Percentiles rank a stretch among this genome's conserved stretches.
Evolutionary conservation across 2,329 filamentous ascomycete genomes (phyloP).

Genomic region (Rasamsonia emersonii): DNA sequence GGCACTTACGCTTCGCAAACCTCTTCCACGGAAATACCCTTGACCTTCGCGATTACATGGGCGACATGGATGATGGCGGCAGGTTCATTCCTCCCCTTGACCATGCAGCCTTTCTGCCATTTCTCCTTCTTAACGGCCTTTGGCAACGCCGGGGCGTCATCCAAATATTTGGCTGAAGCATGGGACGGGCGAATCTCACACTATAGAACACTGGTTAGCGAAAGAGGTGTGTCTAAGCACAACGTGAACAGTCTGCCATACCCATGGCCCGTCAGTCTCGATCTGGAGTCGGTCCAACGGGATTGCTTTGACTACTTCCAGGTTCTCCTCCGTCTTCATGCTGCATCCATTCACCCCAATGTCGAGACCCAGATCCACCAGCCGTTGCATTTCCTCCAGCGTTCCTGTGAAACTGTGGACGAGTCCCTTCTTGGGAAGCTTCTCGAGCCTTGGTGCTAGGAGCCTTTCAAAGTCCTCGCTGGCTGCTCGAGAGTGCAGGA

Average conservation of each 20-base stretch:
- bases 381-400: constrained; percentile 68
- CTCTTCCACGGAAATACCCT: constrained; percentile 68
- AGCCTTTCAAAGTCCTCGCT: constrained; percentile 73
- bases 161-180: constrained; percentile 67
- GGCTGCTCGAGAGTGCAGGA: constrained; percentile 84
- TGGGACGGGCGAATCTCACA: constrained; percentile 89
- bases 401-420: constrained; percentile 96
- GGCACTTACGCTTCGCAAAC: constrained; percentile 65
- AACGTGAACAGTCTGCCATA: constrained; percentile 17
- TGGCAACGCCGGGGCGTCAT: constrained; percentile 61
- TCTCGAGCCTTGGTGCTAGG: constrained; percentile 54
- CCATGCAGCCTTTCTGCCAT: constrained; percentile 77
- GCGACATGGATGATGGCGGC: constrained; percentile 79
- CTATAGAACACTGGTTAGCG: constrained; percentile 27
- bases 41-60: constrained; percentile 79
- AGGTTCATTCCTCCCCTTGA: constrained; percentile 93
- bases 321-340: constrained; percentile 87
- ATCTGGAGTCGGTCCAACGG: constrained; percentile 76
- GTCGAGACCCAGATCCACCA: constrained; percentile 74
- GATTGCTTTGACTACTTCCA: constrained; percentile 71
- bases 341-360: constrained; percentile 96
- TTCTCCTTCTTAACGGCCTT: constrained; percentile 94
- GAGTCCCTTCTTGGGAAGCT: constrained; percentile 65
- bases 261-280: constrained; percentile 92
- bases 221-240: neutral